Evolutionary conservation across 345 rosid species (phyloP).

Genomic region (Trapa bicornis): DNA sequence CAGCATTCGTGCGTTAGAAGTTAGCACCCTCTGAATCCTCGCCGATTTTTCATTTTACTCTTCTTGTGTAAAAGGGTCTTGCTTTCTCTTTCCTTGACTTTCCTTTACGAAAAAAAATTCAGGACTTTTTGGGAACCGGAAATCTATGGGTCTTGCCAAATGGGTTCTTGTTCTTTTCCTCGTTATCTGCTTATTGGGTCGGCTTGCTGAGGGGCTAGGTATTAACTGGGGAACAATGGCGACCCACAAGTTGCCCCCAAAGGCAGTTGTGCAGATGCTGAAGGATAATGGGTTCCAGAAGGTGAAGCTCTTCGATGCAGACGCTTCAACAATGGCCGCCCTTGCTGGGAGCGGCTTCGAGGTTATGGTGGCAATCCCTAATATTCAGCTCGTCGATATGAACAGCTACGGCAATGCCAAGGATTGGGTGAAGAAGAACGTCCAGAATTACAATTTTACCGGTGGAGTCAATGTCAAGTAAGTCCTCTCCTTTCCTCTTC

Average conservation of each 20-base stretch:
- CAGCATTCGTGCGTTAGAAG: neutral
- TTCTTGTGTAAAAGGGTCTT: neutral
- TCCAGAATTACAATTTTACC: constrained; percentile 4
- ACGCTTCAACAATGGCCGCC: constrained; percentile 16
- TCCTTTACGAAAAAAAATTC: neutral
- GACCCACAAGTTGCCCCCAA: constrained; percentile 21
- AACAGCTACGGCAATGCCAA: constrained; percentile 9
- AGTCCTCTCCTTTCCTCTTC: neutral
- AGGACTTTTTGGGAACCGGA: constrained; percentile 12
- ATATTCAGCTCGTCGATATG: constrained; percentile 10
- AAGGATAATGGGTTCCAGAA: constrained; percentile 26
- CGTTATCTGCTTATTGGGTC: neutral
- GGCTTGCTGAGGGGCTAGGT: constrained; percentile 10
- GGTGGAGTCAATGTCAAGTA: constrained; percentile 16
- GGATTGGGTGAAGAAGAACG: constrained; percentile 16
- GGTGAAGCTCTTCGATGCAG: constrained; percentile 31
- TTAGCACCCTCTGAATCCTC: no score
- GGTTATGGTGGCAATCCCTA: constrained; percentile 31
- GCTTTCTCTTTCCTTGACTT: neutral
- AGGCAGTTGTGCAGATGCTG: constrained; percentile 23
- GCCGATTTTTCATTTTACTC: constrained; percentile 3
- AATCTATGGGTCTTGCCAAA: neutral
- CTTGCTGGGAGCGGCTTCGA: constrained; percentile 30
- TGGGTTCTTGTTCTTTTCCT: constrained; percentile 1
- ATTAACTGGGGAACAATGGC: constrained; percentile 40